Evolutionary conservation across 2,329 filamentous ascomycete species (phyloP).

Genomic region (Sclerotinia sclerotiorum): DNA sequence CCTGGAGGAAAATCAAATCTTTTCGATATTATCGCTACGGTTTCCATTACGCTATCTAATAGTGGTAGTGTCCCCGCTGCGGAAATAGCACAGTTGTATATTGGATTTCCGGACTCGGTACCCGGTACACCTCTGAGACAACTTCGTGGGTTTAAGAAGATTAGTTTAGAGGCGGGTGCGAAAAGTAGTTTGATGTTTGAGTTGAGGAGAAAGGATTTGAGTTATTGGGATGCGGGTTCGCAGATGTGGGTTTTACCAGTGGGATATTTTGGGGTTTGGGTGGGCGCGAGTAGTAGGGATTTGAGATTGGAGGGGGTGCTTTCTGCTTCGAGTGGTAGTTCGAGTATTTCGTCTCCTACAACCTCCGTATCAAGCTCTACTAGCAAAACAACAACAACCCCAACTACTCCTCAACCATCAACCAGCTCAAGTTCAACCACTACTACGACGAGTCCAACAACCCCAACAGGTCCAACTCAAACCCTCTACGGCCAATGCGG

Average conservation of each 20-base stretch:
- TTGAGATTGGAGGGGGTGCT: slow-evolving; percentile 31
- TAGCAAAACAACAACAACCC: not conserved
- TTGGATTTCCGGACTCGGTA: slow-evolving; percentile 43
- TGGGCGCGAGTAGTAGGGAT: slow-evolving; percentile 37
- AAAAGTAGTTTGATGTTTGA: slow-evolving; percentile 48
- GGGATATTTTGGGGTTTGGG: slow-evolving; percentile 30
- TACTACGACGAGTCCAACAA: not conserved
- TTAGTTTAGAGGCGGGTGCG: slow-evolving; percentile 49
- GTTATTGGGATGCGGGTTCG: slow-evolving; percentile 59
- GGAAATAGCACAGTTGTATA: slow-evolving; percentile 13
- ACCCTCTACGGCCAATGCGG: slow-evolving; percentile 33
- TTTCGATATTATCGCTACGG: not conserved
- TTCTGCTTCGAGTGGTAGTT: not conserved
- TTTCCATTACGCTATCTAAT: not conserved
- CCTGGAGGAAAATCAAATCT: slow-evolving; percentile 9
- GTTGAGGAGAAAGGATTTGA: slow-evolving; percentile 48
- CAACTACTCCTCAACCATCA: not conserved
- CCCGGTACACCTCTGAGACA: slow-evolving; percentile 52
- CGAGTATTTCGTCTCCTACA: not conserved
- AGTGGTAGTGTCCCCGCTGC: not conserved
- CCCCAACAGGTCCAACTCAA: not conserved
- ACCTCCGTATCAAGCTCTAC: not conserved
- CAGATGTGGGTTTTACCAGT: slow-evolving; percentile 56
- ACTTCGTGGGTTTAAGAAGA: slow-evolving; percentile 64
- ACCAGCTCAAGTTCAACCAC: not conserved